Evolutionary conservation across 2,329 filamentous ascomycete genomes (phyloP).

Genomic region (Calonectria hawksworthii): DNA sequence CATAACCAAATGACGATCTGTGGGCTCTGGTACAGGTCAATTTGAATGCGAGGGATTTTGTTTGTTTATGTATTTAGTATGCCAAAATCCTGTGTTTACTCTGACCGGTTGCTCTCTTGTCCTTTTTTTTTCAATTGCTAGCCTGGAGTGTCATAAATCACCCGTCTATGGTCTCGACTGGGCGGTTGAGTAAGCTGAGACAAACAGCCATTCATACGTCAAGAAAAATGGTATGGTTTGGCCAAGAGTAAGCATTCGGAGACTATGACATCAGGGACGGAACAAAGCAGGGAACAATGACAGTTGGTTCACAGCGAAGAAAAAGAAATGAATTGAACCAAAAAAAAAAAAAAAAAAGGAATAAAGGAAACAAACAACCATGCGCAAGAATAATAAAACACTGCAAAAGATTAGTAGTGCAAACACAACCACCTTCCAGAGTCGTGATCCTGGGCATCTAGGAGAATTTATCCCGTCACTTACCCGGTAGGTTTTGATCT

Average conservation of each 20-base stretch:
- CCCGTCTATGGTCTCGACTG: not conserved
- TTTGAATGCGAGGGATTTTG: not conserved
- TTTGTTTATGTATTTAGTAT: not conserved
- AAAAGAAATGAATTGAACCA: not conserved
- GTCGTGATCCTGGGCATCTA: not conserved
- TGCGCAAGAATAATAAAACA: not conserved
- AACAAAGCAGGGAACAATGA: not conserved
- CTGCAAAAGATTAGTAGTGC: not conserved
- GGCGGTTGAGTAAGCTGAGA: not conserved
- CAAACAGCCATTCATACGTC: not conserved
- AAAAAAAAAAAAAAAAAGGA: not conserved
- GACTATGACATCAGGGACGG: not conserved
- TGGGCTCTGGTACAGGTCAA: not conserved
- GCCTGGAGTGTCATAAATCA: not conserved
- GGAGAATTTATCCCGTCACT: conserved; percentile 7
- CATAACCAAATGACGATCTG: not conserved
- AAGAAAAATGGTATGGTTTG: not conserved
- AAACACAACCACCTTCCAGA: not conserved
- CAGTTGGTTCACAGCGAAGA: not conserved
- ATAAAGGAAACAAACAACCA: not conserved
- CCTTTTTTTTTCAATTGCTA: not conserved
- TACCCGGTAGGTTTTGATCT: conserved; percentile 6
- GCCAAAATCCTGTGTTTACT: not conserved
- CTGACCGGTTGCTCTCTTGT: not conserved
- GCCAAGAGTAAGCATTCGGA: not conserved